A percentile compares a stretch with the other conserved stretches of the same genome.
Conservation (phyloP, 371 early-diverging fungal species). For the Basidiobolus meristosporus region DNA sequence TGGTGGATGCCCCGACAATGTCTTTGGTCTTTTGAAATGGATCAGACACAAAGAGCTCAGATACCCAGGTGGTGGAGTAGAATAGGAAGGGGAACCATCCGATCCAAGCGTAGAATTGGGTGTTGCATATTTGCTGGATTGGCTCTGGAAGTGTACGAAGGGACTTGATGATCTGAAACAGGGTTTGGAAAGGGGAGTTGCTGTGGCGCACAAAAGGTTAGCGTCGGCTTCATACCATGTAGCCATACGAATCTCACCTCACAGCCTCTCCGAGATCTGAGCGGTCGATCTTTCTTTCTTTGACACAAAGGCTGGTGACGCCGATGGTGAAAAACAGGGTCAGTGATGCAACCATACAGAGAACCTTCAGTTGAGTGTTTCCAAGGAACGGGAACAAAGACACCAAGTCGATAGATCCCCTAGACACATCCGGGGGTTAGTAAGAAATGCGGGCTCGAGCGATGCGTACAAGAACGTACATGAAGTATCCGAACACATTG, state of each 20-base stretch:
- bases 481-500: slow-evolving; percentile 68
- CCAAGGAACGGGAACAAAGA: slow-evolving; percentile 50
- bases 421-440: background rate
- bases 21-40: slow-evolving; percentile 13
- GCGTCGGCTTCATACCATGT: too few relatives aligned
- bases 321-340: slow-evolving; percentile 34
- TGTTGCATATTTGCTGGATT: slow-evolving; percentile 58
- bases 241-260: too few relatives aligned
- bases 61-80: slow-evolving; percentile 67
- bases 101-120: slow-evolving; percentile 86
- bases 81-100: slow-evolving; percentile 94
- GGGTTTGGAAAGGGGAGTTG: too few relatives aligned
- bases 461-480: slow-evolving; percentile 15
- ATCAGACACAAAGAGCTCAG: slow-evolving; percentile 28
- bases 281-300: slow-evolving; percentile 11
- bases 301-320: slow-evolving; percentile 43
- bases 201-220: too few relatives aligned
- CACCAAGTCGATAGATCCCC: slow-evolving; percentile 65
- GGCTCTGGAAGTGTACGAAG: slow-evolving; percentile 42
- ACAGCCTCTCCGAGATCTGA: background rate
- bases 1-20: slow-evolving; percentile 41
- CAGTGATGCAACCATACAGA: slow-evolving; percentile 50
- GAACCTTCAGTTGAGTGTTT: slow-evolving; percentile 58
- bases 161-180: too few relatives aligned
- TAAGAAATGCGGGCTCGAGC: too few relatives aligned